Conservation (phyloP, 345 rosid species). For the Populus alba region DNA sequence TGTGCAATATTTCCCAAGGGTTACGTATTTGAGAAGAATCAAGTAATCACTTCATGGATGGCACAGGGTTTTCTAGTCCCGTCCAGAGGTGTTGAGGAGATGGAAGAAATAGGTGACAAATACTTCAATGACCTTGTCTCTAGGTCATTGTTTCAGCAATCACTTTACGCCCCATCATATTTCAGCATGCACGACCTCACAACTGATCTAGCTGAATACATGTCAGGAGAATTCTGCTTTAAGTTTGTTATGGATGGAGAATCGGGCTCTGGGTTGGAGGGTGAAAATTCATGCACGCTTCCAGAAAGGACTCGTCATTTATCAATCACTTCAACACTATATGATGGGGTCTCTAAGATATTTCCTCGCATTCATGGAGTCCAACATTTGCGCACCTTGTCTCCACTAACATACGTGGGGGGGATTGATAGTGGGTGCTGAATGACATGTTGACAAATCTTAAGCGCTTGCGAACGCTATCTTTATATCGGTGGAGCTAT, state of each 20-base stretch:
- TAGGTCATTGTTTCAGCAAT: slow-evolving; percentile 16
- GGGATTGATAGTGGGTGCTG: not conserved
- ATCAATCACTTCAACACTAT: not conserved
- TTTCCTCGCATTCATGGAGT: not conserved
- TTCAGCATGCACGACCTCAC: slow-evolving; percentile 17
- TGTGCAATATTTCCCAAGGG: slow-evolving; percentile 20
- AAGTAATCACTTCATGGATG: slow-evolving; percentile 19
- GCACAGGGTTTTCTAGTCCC: slow-evolving; percentile 8
- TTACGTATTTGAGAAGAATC: slow-evolving; percentile 5
- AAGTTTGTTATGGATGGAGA: not conserved
- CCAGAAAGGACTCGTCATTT: not conserved
- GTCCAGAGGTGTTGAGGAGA: not conserved
- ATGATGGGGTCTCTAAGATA: not conserved
- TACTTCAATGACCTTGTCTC: slow-evolving; percentile 17
- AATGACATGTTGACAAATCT: not conserved
- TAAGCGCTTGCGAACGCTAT: not conserved
- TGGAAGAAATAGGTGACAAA: slow-evolving; percentile 3
- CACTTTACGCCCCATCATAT: not conserved
- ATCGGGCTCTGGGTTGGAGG: not conserved
- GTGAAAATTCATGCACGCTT: not conserved
- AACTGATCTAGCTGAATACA: slow-evolving; percentile 2
- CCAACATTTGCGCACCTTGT: not conserved
- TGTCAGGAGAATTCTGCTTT: slow-evolving; percentile 17
- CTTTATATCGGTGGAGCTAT: not conserved
- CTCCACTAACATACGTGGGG: not conserved